Percentiles rank a stretch among this genome's conserved stretches.
Conservation (phyloP, 2,329 filamentous ascomycete species). For the Ophiostoma australiae region DNA sequence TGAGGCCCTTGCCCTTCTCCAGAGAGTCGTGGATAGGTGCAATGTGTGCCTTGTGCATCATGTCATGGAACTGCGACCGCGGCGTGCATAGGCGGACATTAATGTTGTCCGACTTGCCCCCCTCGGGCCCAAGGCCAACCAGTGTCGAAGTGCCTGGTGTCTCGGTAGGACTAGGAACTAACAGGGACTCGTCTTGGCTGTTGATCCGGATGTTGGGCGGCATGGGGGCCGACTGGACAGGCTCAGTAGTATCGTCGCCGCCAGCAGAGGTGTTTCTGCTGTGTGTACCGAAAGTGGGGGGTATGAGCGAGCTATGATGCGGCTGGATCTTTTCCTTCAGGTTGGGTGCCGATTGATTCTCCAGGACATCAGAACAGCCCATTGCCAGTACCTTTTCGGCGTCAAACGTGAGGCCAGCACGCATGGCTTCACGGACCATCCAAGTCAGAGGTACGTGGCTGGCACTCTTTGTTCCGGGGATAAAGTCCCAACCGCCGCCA, state of each 20-base stretch:
- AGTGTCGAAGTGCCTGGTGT: constrained; percentile 24
- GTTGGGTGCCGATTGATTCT: constrained; percentile 27
- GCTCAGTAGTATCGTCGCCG: constrained; percentile 6
- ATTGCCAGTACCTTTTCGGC: constrained; percentile 61
- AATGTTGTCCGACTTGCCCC: neutral
- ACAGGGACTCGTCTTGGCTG: constrained; percentile 30
- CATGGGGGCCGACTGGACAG: constrained; percentile 15
- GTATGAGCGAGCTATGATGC: neutral
- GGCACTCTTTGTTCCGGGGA: constrained; percentile 54
- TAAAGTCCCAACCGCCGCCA: constrained; percentile 64
- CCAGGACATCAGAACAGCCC: constrained; percentile 51
- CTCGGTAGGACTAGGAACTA: constrained; percentile 21
- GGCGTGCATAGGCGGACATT: constrained; percentile 22
- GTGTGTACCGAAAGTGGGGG: neutral
- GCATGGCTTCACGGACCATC: constrained; percentile 57
- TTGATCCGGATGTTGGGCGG: constrained; percentile 37
- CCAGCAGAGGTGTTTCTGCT: neutral
- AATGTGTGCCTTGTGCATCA: constrained; percentile 54
- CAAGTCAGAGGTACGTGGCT: constrained; percentile 62
- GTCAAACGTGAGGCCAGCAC: constrained; percentile 67
- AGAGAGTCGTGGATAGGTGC: constrained; percentile 66
- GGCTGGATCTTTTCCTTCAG: neutral
- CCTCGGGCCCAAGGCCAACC: neutral
- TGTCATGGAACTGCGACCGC: constrained; percentile 46
- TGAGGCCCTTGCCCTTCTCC: constrained; percentile 56